phyloP scores from a whole-genome alignment of 192 early-diverging fungal species.

The Backusella macrospora region DNA sequence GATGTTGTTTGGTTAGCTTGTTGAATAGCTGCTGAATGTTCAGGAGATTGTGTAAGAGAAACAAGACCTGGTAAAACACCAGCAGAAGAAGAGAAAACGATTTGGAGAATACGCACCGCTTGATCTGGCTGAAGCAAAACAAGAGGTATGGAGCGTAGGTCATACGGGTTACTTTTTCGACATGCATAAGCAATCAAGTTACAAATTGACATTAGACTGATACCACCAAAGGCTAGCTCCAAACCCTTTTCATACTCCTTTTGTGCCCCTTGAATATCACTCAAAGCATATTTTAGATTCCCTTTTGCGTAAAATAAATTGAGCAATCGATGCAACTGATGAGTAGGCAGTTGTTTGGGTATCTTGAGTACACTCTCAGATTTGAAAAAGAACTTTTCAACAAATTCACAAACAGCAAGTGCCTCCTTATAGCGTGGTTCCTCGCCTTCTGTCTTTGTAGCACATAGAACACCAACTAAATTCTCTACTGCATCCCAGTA shows the following conservation, averaged over 20 bases:
- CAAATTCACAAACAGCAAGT: constrained; percentile 78
- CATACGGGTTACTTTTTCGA: not conserved
- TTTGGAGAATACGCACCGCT: constrained; percentile 56
- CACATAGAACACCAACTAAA: constrained; percentile 79
- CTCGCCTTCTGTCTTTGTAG: constrained; percentile 32
- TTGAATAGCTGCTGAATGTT: constrained; percentile 36
- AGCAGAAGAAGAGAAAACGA: constrained; percentile 59
- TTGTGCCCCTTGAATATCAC: constrained; percentile 70
- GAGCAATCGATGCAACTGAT: constrained; percentile 72
- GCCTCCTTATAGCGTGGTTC: constrained; percentile 75
- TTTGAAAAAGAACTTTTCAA: constrained; percentile 64
- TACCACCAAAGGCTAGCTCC: constrained; percentile 67
- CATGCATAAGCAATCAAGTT: constrained; percentile 48
- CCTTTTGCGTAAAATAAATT: constrained; percentile 89
- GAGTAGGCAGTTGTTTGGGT: constrained; percentile 52
- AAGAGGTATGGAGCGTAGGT: constrained; percentile 45
- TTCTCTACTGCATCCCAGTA: constrained; percentile 95
- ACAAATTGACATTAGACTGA: constrained; percentile 46
- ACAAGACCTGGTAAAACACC: constrained; percentile 72
- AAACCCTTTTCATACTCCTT: constrained; percentile 84
- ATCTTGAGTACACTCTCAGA: constrained; percentile 25
- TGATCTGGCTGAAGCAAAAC: constrained; percentile 67
- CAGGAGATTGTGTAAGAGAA: not conserved
- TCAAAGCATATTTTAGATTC: constrained; percentile 78
- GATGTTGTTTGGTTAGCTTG: constrained; percentile 66